Evolutionary conservation across 352 stramenopile genomes (phyloP), one percentile per base, ranked within the genome.

Genomic region (Phytophthora ohioensis): DNA sequence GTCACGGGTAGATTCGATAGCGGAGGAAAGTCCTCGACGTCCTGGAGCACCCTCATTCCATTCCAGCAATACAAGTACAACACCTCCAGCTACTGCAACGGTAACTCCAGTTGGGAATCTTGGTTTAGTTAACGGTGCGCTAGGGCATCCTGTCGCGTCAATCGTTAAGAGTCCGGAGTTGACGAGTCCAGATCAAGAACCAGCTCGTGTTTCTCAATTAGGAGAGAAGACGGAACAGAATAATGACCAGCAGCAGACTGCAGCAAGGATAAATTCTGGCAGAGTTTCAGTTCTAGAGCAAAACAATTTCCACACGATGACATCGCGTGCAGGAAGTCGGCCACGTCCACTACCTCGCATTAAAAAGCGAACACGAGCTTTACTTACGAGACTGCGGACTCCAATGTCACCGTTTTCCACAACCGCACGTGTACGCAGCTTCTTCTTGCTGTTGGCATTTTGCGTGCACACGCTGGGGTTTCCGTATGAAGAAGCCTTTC

Each of bases 401-500:
- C 67, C 75, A 0, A 2, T 70, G 11, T 77, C 55, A 12, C 76
- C 71, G 7, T 79, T 62, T 36, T 71, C 65, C 1, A 49, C 45
- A 34, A 49, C 47, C 4, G 76, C 75, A 3, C 67, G 62, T 5
- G 21, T 71, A 6, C 74, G 80, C 3, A 80, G 66, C 1, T 57
- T 57, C 4, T 7, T 78, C 1, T 13, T 85, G 34, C 12, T 78
- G 9, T 0, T 67, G 3, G 46, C 71, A 0, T 79, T 80, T 10
- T 62, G 63, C 15, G 38, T 75, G 15, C 63, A 81, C 39, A 61
- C 74, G 15, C 52, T 79, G 10, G 75, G 73, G 41, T 75, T 76
- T 15, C 80, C 80, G 3, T 85, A 75, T 43, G 65, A 71, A n/a
- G 57, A 78, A 21, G 80, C 73, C 9, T 85, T 85, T 54, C 52